Conservation (phyloP, 2,329 filamentous ascomycete species). For the Ophiocordyceps unilateralis region DNA sequence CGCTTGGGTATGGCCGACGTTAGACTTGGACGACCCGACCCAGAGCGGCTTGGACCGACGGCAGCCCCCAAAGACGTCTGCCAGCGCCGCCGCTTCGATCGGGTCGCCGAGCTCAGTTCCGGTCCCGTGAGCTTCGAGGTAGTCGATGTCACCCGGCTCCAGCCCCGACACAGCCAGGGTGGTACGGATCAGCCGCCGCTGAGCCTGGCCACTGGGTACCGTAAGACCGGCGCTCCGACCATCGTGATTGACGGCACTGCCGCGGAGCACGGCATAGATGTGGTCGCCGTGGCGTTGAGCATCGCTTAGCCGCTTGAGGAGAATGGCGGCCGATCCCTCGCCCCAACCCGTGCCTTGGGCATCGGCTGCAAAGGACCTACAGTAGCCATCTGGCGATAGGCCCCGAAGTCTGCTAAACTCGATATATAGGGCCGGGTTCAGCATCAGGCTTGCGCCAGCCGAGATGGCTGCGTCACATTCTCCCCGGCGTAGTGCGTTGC, state of each 20-base stretch:
- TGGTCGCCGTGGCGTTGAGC: conserved; percentile 24
- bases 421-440: conserved; percentile 9
- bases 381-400: conserved; percentile 2
- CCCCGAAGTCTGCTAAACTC: conserved; percentile 2
- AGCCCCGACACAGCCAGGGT: conserved; percentile 13
- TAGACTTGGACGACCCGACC: conserved; percentile 47
- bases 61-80: too few species aligned
- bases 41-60: background rate
- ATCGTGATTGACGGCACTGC: conserved; percentile 19
- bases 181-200: conserved; percentile 9
- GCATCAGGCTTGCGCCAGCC: conserved; percentile 22
- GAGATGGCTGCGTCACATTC: conserved; percentile 17
- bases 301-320: conserved; percentile 25
- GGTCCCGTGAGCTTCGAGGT: conserved; percentile 20
- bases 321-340: conserved; percentile 16
- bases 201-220: conserved; percentile 5
- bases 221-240: conserved; percentile 10
- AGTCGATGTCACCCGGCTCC: conserved; percentile 7
- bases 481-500: conserved; percentile 8
- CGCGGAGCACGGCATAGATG: conserved; percentile 17
- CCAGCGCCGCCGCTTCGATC: too few species aligned
- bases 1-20: conserved; percentile 45
- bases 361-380: conserved; percentile 15
- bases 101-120: conserved; percentile 16
- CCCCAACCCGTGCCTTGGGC: conserved; percentile 32